phyloP scores from a whole-genome alignment of 148 eudicot genomes.

The Diospyros lotus region DNA sequence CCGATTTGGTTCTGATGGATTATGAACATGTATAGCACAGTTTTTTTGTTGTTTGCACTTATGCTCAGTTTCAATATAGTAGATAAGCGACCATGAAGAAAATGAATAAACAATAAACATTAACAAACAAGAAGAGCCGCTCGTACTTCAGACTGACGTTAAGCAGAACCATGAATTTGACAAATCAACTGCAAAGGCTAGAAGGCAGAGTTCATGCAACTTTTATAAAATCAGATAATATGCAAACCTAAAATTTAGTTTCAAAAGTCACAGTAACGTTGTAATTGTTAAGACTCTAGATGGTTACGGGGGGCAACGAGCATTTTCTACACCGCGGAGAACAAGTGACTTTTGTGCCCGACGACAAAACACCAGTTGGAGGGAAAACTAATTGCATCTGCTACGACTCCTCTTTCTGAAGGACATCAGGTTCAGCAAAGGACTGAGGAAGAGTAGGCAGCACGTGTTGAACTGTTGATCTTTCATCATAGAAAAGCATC shows the following conservation, averaged over 20 bases:
- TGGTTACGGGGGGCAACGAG: too few species aligned
- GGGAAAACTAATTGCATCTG: background rate
- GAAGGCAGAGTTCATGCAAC: background rate
- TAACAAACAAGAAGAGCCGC: background rate
- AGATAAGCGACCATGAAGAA: background rate
- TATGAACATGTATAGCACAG: background rate
- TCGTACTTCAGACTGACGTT: too few species aligned
- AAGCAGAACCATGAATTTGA: too few species aligned
- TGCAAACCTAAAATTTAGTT: background rate
- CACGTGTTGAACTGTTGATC: conserved; percentile 15
- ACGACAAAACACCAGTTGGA: conserved; percentile 1
- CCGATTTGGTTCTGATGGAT: background rate
- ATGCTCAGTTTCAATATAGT: background rate
- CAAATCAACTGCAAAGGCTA: background rate
- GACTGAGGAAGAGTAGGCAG: conserved; percentile 12
- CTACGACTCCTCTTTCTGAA: background rate
- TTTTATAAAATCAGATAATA: background rate
- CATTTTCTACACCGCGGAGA: background rate
- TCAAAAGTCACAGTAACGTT: background rate
- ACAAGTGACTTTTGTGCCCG: conserved; percentile 9
- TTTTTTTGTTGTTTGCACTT: background rate
- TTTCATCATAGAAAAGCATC: conserved; percentile 18
- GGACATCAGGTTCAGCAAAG: conserved; percentile 13
- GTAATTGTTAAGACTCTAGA: too few species aligned
- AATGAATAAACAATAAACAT: background rate